Evolutionary conservation across 768 basidiomycete species (phyloP).

Genomic region (Coprinopsis strossmayeri): DNA sequence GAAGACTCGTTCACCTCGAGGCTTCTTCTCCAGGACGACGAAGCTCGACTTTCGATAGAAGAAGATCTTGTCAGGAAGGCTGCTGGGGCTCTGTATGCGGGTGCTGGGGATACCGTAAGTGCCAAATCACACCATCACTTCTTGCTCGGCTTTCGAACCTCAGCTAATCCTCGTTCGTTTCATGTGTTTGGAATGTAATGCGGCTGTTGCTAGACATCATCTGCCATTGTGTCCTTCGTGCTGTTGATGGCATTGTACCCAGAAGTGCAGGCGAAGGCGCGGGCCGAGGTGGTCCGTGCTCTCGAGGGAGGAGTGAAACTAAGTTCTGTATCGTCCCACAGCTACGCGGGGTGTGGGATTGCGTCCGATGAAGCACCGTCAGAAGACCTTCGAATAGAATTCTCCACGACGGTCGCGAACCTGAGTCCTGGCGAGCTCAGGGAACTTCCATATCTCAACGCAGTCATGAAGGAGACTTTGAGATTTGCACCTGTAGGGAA

Average conservation of each 20-base stretch:
- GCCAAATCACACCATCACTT: background rate
- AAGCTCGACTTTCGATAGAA: slow-evolving; percentile 21
- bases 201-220: slow-evolving; percentile 32
- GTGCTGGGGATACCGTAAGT: slow-evolving; percentile 35
- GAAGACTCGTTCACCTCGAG: slow-evolving; percentile 39
- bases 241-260: slow-evolving; percentile 45
- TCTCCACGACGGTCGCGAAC: too few species aligned
- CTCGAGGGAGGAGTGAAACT: too few species aligned
- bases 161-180: background rate
- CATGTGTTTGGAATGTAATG: background rate
- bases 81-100: slow-evolving; percentile 44
- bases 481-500: slow-evolving; percentile 35
- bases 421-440: too few species aligned
- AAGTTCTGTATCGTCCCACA: too few species aligned
- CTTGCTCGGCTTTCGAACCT: background rate
- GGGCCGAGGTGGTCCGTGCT: slow-evolving; percentile 38
- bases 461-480: slow-evolving; percentile 33
- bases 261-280: slow-evolving; percentile 30
- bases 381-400: too few species aligned
- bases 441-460: slow-evolving; percentile 26
- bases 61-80: slow-evolving; percentile 45
- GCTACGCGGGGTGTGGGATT: too few species aligned
- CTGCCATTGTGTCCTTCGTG: slow-evolving; percentile 38
- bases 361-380: background rate
- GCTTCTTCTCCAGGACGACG: slow-evolving; percentile 23